These are phyloP conservation scores for Gossypium turneri DNA, from an alignment of 345 rosid genomes.

Conservation along the genomic window DNA sequence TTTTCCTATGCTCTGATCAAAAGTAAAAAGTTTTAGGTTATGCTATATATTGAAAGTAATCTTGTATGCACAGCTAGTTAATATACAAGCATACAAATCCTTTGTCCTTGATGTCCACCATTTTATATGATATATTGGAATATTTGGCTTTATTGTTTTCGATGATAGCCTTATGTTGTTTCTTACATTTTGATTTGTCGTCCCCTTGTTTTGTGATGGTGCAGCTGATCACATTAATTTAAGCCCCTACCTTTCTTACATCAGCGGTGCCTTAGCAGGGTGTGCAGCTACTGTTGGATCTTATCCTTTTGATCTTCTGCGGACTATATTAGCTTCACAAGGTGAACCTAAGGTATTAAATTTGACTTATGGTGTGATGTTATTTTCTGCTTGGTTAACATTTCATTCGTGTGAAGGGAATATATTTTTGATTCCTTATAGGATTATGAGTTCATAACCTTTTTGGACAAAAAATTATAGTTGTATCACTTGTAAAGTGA, in stretches of 20 bases:
- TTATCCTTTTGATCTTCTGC: constrained; percentile 94
- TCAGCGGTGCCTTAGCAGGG: constrained; percentile 91
- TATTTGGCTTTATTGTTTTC: neutral
- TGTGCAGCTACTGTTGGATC: constrained; percentile 96
- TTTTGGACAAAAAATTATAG: neutral
- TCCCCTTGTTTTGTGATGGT: constrained; percentile 17
- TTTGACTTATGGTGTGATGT: neutral
- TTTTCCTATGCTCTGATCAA: neutral
- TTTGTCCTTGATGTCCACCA: neutral
- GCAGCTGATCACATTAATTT: constrained; percentile 84
- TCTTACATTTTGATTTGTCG: neutral
- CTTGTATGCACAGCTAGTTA: neutral
- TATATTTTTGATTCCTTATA: neutral
- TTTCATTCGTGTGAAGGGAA: neutral
- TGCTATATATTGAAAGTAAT: neutral
- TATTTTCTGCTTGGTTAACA: neutral
- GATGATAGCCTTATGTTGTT: neutral
- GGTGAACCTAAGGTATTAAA: constrained; percentile 89
- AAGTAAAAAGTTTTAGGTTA: neutral
- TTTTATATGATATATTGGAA: neutral
- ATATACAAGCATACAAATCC: neutral
- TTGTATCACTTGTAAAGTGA: neutral
- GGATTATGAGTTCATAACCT: neutral
- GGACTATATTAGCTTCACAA: constrained; percentile 92
- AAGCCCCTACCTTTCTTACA: constrained; percentile 76